Percentiles rank a stretch among this genome's conserved stretches.
phyloP scores from a whole-genome alignment of 108 stramenopile genomes.

The Asterionellopsis glacialis region DNA sequence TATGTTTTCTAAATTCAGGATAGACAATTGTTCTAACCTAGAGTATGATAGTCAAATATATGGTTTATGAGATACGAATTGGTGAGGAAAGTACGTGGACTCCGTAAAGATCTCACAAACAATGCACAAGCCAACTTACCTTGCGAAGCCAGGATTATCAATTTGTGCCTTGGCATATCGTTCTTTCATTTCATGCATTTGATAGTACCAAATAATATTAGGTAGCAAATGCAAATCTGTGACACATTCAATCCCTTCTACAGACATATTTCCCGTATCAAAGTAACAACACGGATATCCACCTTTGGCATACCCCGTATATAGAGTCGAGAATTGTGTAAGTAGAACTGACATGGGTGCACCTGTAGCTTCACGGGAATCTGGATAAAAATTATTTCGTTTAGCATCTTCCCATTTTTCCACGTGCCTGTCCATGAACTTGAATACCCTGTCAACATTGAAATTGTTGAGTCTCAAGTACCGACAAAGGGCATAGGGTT shows the following conservation, averaged over 20 bases:
- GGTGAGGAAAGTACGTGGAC: too few species aligned
- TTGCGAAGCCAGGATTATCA: slow-evolving; percentile 26
- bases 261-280: slow-evolving; percentile 26
- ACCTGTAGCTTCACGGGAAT: slow-evolving; percentile 21
- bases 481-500: slow-evolving; percentile 49
- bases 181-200: slow-evolving; percentile 33
- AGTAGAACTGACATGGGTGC: slow-evolving; percentile 37
- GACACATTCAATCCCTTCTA: slow-evolving; percentile 35
- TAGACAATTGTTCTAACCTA: not conserved
- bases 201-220: slow-evolving; percentile 38
- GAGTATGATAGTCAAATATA: slow-evolving; percentile 52
- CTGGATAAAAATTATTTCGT: slow-evolving; percentile 38
- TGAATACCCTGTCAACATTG: slow-evolving; percentile 27
- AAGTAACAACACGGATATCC: slow-evolving; percentile 47
- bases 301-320: slow-evolving; percentile 34
- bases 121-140: not conserved
- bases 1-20: not conserved
- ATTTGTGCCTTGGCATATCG: slow-evolving; percentile 18
- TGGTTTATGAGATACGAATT: too few species aligned
- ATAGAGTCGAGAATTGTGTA: slow-evolving; percentile 39
- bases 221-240: slow-evolving; percentile 16
- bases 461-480: slow-evolving; percentile 48
- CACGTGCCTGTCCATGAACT: slow-evolving; percentile 26
- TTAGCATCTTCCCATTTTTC: slow-evolving; percentile 26
- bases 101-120: slow-evolving; percentile 53